Conservation (phyloP, 73 alveolate genomes). For the Paramecium sexaurelia region DNA sequence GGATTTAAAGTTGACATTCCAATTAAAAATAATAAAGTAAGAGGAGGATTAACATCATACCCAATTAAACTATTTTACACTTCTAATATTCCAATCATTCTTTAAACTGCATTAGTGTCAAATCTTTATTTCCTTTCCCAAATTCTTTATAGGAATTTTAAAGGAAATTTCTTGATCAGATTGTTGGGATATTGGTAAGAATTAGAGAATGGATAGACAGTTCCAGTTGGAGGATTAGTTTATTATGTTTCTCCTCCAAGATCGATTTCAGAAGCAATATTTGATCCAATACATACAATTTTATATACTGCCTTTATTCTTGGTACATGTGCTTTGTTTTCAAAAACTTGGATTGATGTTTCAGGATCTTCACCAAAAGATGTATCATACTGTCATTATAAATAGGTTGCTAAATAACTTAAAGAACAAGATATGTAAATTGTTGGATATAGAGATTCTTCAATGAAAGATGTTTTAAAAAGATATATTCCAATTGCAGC, state of each 20-base stretch:
- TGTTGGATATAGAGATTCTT: slow-evolving; percentile 93
- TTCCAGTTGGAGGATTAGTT: slow-evolving; percentile 99
- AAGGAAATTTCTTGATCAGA: slow-evolving; percentile 93
- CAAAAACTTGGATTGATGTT: slow-evolving; percentile 99
- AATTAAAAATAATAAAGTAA: slow-evolving; percentile 85
- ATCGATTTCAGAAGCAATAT: slow-evolving; percentile 72
- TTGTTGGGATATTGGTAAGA: slow-evolving; percentile 98
- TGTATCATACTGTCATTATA: slow-evolving; percentile 61
- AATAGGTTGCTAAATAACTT: slow-evolving; percentile 93
- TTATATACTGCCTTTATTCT: slow-evolving; percentile 96
- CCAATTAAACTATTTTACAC: slow-evolving; percentile 99
- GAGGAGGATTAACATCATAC: slow-evolving; percentile 97
- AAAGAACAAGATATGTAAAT: slow-evolving; percentile 98
- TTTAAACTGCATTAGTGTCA: slow-evolving; percentile 99
- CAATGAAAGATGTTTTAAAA: slow-evolving; percentile 88
- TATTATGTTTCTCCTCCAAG: slow-evolving; percentile 99
- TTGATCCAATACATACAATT: slow-evolving; percentile 98
- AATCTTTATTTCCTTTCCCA: slow-evolving; percentile 99
- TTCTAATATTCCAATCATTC: slow-evolving; percentile 99
- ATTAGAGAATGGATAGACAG: slow-evolving; percentile 94
- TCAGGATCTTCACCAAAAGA: slow-evolving; percentile 98
- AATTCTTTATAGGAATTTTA: slow-evolving; percentile 97
- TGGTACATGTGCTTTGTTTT: slow-evolving; percentile 98
- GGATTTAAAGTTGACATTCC: slow-evolving; percentile 96
- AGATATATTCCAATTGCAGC: slow-evolving; percentile 99